Evolutionary conservation across 2,329 filamentous ascomycete genomes (phyloP).

Genomic region (Coleophoma crateriformis): DNA sequence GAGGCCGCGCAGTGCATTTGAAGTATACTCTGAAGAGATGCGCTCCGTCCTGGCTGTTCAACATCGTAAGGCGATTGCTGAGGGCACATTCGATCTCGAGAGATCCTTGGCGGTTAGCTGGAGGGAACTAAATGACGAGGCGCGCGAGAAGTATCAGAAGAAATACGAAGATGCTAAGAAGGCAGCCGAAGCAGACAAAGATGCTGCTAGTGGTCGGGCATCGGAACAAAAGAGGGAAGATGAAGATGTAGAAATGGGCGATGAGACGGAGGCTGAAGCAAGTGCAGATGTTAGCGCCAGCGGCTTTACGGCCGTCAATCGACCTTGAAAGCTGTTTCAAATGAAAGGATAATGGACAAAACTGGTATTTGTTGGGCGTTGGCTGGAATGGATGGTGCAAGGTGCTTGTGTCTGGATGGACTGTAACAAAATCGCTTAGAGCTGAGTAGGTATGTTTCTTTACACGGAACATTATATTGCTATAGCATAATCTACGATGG

Average conservation of each 20-base stretch:
- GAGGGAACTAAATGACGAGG: slow-evolving; percentile 14
- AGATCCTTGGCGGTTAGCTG: slow-evolving; percentile 19
- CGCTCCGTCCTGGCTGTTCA: slow-evolving; percentile 15
- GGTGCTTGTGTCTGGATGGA: too few relatives aligned
- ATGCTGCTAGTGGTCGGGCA: slow-evolving; percentile 14
- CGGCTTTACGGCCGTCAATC: slow-evolving; percentile 26
- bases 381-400: background rate
- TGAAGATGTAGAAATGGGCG: slow-evolving; percentile 27
- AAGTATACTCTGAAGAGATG: slow-evolving; percentile 22
- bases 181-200: slow-evolving; percentile 14
- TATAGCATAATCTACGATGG: background rate
- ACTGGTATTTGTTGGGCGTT: background rate
- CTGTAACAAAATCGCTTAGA: too few relatives aligned
- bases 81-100: slow-evolving; percentile 22
- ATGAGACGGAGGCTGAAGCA: slow-evolving; percentile 24
- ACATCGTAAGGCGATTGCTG: slow-evolving; percentile 17
- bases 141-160: slow-evolving; percentile 13
- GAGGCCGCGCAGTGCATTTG: slow-evolving; percentile 18
- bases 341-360: background rate
- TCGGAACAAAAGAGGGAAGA: slow-evolving; percentile 14
- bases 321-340: background rate
- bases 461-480: background rate
- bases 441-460: too few relatives aligned
- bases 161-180: slow-evolving; percentile 24
- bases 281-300: slow-evolving; percentile 9